Conservation (phyloP, 805 yeast genomes). For the Metschnikowia vanudenii region DNA sequence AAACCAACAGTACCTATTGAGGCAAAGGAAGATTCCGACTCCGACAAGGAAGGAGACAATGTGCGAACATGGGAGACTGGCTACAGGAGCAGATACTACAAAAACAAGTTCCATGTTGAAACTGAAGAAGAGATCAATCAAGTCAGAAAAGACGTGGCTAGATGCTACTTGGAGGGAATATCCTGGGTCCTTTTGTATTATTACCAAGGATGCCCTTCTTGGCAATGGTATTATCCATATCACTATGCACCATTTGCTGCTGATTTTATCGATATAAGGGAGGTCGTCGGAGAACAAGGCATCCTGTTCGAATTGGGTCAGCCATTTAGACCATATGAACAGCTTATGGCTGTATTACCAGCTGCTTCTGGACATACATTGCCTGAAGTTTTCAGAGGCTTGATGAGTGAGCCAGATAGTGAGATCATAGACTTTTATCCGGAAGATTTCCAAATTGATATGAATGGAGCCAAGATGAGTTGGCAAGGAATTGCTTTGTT, state of each 20-base stretch:
- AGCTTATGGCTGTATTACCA: constrained; percentile 91
- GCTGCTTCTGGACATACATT: constrained; percentile 88
- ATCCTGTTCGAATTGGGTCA: constrained; percentile 63
- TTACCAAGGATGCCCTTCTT: constrained; percentile 96
- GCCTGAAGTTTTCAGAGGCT: constrained; percentile 75
- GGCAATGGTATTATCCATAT: constrained; percentile 97
- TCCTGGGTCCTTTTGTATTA: constrained; percentile 95
- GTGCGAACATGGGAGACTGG: constrained; percentile 84
- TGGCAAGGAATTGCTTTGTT: constrained; percentile 93
- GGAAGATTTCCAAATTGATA: constrained; percentile 80
- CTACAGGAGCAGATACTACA: constrained; percentile 77
- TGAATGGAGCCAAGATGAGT: constrained; percentile 92
- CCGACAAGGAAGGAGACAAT: constrained; percentile 37
- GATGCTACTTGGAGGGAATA: constrained; percentile 85
- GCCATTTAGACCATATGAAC: constrained; percentile 91
- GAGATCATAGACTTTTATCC: constrained; percentile 92
- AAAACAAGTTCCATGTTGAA: constrained; percentile 62
- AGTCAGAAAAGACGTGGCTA: constrained; percentile 58
- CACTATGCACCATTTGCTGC: constrained; percentile 98
- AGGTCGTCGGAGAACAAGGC: constrained; percentile 42
- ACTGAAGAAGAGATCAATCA: constrained; percentile 54
- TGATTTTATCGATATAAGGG: constrained; percentile 63
- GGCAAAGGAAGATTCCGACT: constrained; percentile 8
- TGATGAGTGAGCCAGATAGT: constrained; percentile 77
- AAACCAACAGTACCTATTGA: constrained; percentile 29